Conservation (phyloP, 2,329 filamentous ascomycete genomes). For the Arachnomyces sp. region DNA sequence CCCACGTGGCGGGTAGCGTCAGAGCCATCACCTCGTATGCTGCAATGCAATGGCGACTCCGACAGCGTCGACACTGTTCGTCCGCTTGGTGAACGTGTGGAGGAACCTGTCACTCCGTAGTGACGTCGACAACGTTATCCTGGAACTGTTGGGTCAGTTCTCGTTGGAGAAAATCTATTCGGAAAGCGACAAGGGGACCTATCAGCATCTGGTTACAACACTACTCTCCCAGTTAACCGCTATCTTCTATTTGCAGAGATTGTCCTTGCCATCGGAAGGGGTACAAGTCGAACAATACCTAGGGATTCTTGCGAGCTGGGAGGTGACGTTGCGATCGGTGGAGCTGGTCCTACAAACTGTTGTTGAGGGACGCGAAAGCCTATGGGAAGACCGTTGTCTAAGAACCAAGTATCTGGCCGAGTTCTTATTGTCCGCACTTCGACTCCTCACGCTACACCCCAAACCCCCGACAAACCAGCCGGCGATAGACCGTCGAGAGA, state of each 20-base stretch:
- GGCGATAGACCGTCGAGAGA: slow-evolving; percentile 29
- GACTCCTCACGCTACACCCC: slow-evolving; percentile 33
- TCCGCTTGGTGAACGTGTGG: slow-evolving; percentile 29
- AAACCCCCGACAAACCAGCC: slow-evolving; percentile 25
- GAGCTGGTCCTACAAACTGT: slow-evolving; percentile 33
- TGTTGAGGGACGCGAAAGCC: slow-evolving; percentile 28
- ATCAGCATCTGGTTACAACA: slow-evolving; percentile 29
- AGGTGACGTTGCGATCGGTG: slow-evolving; percentile 30
- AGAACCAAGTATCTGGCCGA: slow-evolving; percentile 33
- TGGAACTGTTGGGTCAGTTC: slow-evolving; percentile 37
- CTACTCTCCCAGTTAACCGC: slow-evolving; percentile 32
- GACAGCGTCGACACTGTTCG: slow-evolving; percentile 30
- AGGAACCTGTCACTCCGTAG: slow-evolving; percentile 30
- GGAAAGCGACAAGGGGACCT: slow-evolving; percentile 25
- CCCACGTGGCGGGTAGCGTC: slow-evolving; percentile 1
- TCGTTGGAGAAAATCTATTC: slow-evolving; percentile 36
- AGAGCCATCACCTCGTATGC: slow-evolving; percentile 1
- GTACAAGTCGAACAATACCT: slow-evolving; percentile 29
- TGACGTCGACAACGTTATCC: slow-evolving; percentile 35
- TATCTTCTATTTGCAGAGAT: slow-evolving; percentile 34
- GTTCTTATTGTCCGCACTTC: slow-evolving; percentile 30
- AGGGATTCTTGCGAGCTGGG: slow-evolving; percentile 35
- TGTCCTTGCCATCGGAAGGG: slow-evolving; percentile 31
- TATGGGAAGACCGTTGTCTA: slow-evolving; percentile 24
- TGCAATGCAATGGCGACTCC: slow-evolving; percentile 14